Conservation (phyloP, 2,329 filamentous ascomycete species). For the Phaeosphaeria sp. region DNA sequence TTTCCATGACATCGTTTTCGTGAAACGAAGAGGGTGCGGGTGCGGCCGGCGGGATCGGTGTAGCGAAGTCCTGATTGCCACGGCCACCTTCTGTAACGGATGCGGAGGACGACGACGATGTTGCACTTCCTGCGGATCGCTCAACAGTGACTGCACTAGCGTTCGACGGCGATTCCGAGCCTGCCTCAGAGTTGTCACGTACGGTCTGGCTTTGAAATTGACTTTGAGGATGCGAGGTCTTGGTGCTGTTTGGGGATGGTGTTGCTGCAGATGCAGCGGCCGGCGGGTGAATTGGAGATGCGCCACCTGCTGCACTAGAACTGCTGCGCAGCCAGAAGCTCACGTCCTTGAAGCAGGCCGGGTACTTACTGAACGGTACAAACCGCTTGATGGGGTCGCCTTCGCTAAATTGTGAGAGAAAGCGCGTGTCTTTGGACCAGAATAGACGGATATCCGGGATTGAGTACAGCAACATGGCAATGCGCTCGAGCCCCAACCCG, state of each 20-base stretch:
- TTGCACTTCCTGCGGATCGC: slow-evolving; percentile 10
- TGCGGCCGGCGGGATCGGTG: slow-evolving; percentile 49
- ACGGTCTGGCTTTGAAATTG: slow-evolving; percentile 1
- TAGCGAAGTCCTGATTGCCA: not conserved
- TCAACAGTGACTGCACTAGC: slow-evolving; percentile 1
- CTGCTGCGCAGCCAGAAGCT: slow-evolving; percentile 79
- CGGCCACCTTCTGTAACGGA: slow-evolving; percentile 1
- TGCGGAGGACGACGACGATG: slow-evolving; percentile 23
- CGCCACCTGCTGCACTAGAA: slow-evolving; percentile 34
- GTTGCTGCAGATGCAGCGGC: slow-evolving; percentile 7
- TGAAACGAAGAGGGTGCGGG: slow-evolving; percentile 64
- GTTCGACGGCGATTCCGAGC: slow-evolving; percentile 1
- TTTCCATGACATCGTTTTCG: slow-evolving; percentile 97
- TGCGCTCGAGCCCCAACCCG: slow-evolving; percentile 89
- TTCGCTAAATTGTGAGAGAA: slow-evolving; percentile 78
- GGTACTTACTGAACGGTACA: slow-evolving; percentile 88
- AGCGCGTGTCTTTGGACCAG: slow-evolving; percentile 86
- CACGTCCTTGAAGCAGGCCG: slow-evolving; percentile 88
- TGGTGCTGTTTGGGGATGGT: slow-evolving; percentile 7
- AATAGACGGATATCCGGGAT: slow-evolving; percentile 97
- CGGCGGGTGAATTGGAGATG: slow-evolving; percentile 22
- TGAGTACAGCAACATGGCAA: slow-evolving; percentile 96
- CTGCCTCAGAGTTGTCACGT: slow-evolving; percentile 3
- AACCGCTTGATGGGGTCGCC: slow-evolving; percentile 66
- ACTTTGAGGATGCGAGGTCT: slow-evolving; percentile 16